Evolutionary conservation across 2,329 filamentous ascomycete genomes (phyloP), one percentile per base, ranked within the genome.

Genomic region (Talaromyces sp.): DNA sequence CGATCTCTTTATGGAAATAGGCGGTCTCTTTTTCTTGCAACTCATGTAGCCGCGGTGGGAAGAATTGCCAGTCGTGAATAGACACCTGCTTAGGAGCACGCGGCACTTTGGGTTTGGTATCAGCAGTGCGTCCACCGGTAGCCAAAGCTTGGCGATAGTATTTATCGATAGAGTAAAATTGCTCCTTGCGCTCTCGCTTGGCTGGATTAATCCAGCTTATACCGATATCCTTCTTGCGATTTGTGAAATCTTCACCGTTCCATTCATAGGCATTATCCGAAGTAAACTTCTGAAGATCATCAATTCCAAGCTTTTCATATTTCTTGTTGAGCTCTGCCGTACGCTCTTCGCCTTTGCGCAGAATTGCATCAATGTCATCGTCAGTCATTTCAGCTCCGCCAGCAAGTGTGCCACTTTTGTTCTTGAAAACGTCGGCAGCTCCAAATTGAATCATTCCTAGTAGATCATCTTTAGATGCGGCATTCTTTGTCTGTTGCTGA

Each of bases 391-490:
- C 87, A 22, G 82, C 81, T 63, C 87, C 86, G 15, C 85, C 85
- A 5, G 84, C 83, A 52, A 90, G 80, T 35, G 82, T 75, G 27
- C 87, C 89, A 27, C 88, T 89, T 74, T 92, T 90, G 52, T 84
- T 86, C 70, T 90, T 85, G 80, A 99, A 98, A 0, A 99, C 90
- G 70, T 91, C 92, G 75, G 96, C 92, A n/a, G 96, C 95, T 67
- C 95, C 95, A 73, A 99, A 95, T 77, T 99, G 95, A 73, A 99
- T 99, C 95, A 99, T 99, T 68, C 88, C 95, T 52, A 99, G 83
- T 49, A 99, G 86, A 73, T 99, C 95, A 68, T 98, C 95, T 80
- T 99, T 99, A 68, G 93, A 96, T 0, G 93, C 92, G 8, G 93
- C 92, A 58, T 91, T 90, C 82, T 97, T 97, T 22, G 89, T 90